Conservation (phyloP, 345 rosid species). For the sweet orange (Citrus sinensis) region DVS_A1.0 CM039161.1:12297501-12298000, state of each 20-base stretch:
- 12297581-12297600: background rate
- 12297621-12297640: background rate
- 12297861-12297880: background rate
- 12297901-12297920: background rate
- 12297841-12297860: background rate
- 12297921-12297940: background rate
- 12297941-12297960: background rate
- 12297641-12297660: background rate
- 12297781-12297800: background rate
- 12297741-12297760: background rate
- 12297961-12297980: background rate
- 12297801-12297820: background rate
- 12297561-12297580: background rate
- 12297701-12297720: background rate
- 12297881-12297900: background rate
- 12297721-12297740: background rate
- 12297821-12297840: background rate
- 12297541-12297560: background rate
- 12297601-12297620: background rate
- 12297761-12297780: background rate
- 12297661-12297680: background rate
- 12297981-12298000: too few relatives aligned
- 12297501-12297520: constrained; percentile 44
- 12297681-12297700: background rate
- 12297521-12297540: background rate